A percentile compares a stretch with the other conserved stretches of the same genome.
Conservation (phyloP, 306 rosid species). For the Acacia melanoxylon region DNA sequence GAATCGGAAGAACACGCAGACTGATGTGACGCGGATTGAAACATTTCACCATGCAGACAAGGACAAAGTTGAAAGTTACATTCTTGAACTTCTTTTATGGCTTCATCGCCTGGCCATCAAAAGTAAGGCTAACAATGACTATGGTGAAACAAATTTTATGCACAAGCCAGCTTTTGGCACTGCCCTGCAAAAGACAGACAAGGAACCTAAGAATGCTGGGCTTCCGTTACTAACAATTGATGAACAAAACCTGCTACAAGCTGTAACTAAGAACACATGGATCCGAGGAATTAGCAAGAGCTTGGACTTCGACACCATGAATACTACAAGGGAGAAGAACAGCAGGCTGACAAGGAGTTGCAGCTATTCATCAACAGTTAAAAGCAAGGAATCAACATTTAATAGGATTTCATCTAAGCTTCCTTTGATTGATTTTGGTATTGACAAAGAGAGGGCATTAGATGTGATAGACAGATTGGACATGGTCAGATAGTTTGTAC, state of each 20-base stretch:
- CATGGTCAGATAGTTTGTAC: constrained; percentile 48
- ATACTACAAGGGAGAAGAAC: constrained; percentile 32
- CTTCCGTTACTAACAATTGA: constrained; percentile 43
- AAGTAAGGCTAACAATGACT: constrained; percentile 41
- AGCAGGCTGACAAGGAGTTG: constrained; percentile 54
- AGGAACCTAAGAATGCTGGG: constrained; percentile 25
- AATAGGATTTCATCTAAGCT: constrained; percentile 52
- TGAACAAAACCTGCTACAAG: constrained; percentile 60
- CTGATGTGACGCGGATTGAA: constrained; percentile 66
- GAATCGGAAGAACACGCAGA: constrained; percentile 53
- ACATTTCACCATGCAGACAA: constrained; percentile 83
- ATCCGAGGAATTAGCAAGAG: constrained; percentile 62
- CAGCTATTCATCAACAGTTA: constrained; percentile 54
- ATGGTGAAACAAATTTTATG: constrained; percentile 31
- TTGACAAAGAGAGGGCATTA: constrained; percentile 64
- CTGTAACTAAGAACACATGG: constrained; percentile 41
- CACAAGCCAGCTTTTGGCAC: constrained; percentile 34
- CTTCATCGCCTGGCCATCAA: constrained; percentile 68
- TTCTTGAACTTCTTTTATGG: constrained; percentile 71
- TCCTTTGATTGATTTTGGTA: constrained; percentile 51
- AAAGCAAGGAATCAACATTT: constrained; percentile 48
- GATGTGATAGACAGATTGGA: constrained; percentile 70
- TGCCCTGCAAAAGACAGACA: constrained; percentile 29
- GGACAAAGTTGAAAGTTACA: constrained; percentile 65
- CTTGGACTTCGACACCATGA: constrained; percentile 52